phyloP scores from a whole-genome alignment of 2,329 filamentous ascomycete genomes.

The Phialocephala sp. region DNA sequence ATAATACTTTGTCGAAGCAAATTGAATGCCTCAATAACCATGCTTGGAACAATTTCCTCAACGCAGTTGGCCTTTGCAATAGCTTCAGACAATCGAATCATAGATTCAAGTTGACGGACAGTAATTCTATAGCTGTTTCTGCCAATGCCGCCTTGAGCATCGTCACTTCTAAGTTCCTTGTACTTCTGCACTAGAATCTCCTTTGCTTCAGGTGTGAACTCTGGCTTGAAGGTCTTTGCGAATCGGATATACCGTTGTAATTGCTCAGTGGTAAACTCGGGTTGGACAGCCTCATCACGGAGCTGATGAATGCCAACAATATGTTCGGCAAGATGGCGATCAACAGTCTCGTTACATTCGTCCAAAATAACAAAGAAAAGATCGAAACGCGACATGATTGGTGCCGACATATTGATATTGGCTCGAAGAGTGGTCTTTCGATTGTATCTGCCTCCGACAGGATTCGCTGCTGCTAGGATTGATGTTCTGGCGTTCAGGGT shows the following conservation, averaged over 20 bases:
- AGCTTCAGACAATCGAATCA: conserved; percentile 96
- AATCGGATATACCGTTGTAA: conserved; percentile 97
- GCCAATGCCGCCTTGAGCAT: conserved; percentile 91
- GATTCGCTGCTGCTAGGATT: conserved; percentile 95
- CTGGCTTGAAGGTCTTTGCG: conserved; percentile 89
- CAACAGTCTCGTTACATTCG: conserved; percentile 91
- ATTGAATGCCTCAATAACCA: conserved; percentile 92
- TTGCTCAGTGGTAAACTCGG: conserved; percentile 95
- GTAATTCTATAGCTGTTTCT: conserved; percentile 98
- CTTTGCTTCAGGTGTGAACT: conserved; percentile 89
- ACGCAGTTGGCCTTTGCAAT: conserved; percentile 98
- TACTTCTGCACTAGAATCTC: conserved; percentile 87
- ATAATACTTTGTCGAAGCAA: conserved; percentile 94
- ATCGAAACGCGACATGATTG: conserved; percentile 99
- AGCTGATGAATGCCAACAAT: conserved; percentile 94
- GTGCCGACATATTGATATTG: conserved; percentile 98
- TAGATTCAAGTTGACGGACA: conserved; percentile 90
- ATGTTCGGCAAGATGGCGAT: conserved; percentile 90
- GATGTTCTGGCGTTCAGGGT: conserved; percentile 95
- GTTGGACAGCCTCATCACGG: conserved; percentile 87
- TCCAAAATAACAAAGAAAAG: conserved; percentile 98
- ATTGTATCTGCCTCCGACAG: conserved; percentile 95
- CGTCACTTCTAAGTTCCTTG: conserved; percentile 91
- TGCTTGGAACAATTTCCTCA: conserved; percentile 81
- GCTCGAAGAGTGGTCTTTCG: conserved; percentile 90